Conservation (phyloP, 2,329 filamentous ascomycete genomes). For the Colletotrichum higginsianum region DNA sequence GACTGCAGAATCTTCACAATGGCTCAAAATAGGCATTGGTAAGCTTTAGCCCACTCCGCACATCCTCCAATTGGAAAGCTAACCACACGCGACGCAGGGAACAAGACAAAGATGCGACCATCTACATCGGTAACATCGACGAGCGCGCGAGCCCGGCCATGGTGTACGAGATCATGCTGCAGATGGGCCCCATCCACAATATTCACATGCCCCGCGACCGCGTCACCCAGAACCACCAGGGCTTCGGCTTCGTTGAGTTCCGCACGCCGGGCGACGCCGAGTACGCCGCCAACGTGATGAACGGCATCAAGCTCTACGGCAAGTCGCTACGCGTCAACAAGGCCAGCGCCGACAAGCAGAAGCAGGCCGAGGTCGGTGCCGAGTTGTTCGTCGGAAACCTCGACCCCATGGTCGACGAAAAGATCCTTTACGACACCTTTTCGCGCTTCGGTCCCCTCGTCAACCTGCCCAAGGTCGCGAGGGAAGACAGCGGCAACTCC, state of each 20-base stretch:
- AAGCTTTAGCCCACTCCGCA: conserved; percentile 48
- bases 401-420: conserved; percentile 94
- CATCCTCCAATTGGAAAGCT: conserved; percentile 35
- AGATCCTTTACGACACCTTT: conserved; percentile 95
- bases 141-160: conserved; percentile 92
- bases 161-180: conserved; percentile 98
- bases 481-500: conserved; percentile 88
- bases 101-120: conserved; percentile 97
- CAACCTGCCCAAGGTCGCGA: conserved; percentile 89
- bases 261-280: conserved; percentile 95
- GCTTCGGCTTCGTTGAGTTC: conserved; percentile 99
- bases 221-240: conserved; percentile 96
- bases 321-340: conserved; percentile 99
- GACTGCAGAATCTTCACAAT: conserved; percentile 59
- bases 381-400: conserved; percentile 98
- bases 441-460: conserved; percentile 90
- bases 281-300: conserved; percentile 97
- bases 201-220: conserved; percentile 98
- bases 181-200: conserved; percentile 97
- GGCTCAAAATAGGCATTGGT: conserved; percentile 83
- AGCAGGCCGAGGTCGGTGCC: conserved; percentile 91
- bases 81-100: conserved; percentile 72
- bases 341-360: conserved; percentile 91
- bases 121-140: conserved; percentile 98
- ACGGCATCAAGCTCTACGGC: conserved; percentile 91